These are phyloP conservation scores for Pseudocercospora macadamiae DNA, from an alignment of 2,329 filamentous ascomycete species.

Conservation along the genomic window DNA sequence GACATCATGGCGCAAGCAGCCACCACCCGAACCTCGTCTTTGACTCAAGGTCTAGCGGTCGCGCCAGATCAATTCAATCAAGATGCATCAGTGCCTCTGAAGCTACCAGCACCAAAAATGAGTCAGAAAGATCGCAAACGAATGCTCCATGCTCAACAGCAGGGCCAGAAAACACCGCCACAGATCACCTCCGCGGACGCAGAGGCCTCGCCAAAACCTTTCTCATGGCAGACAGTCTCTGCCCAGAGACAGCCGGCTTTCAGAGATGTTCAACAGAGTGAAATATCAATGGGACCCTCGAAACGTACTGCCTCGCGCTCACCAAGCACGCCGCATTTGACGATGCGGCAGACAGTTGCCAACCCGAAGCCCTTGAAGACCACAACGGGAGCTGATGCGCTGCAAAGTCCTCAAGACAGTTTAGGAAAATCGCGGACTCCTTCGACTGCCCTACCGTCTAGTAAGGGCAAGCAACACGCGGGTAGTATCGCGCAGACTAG, in stretches of 20 bases:
- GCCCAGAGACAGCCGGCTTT: conserved; percentile 54
- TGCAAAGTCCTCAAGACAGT: conserved; percentile 14
- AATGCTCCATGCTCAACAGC: conserved; percentile 67
- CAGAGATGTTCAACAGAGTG: conserved; percentile 52
- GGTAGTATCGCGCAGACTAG: conserved; percentile 35
- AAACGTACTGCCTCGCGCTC: conserved; percentile 33
- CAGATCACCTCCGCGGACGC: background rate
- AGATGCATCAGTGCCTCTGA: conserved; percentile 29
- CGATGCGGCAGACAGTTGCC: conserved; percentile 63
- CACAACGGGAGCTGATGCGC: conserved; percentile 23
- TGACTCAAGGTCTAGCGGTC: conserved; percentile 44
- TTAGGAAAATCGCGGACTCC: background rate
- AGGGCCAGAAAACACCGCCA: conserved; percentile 39
- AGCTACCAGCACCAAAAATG: conserved; percentile 60
- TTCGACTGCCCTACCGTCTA: conserved; percentile 26
- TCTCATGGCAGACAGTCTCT: conserved; percentile 67
- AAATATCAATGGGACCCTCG: conserved; percentile 34
- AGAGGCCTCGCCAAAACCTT: conserved; percentile 20
- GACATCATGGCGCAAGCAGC: conserved; percentile 73
- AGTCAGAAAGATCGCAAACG: conserved; percentile 93
- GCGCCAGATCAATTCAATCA: conserved; percentile 27
- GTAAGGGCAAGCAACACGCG: conserved; percentile 6
- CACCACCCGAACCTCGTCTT: conserved; percentile 46
- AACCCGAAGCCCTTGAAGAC: conserved; percentile 41
- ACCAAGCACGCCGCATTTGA: conserved; percentile 55